Evolutionary conservation across 225 moss, liverwort and hornwort species (phyloP).

Genomic region (Sphagnum tenellum): DNA sequence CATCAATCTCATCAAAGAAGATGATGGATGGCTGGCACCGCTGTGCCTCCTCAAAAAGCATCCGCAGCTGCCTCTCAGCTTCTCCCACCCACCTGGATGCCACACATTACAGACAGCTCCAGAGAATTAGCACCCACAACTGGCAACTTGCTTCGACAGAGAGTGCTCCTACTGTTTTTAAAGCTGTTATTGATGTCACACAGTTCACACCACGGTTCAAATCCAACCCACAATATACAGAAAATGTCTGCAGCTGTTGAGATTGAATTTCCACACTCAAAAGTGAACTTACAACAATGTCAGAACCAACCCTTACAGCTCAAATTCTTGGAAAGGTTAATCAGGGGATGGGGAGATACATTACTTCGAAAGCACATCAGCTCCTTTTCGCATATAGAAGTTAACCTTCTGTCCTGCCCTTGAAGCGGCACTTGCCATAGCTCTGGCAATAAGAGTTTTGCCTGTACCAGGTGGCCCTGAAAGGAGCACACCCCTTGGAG

Average conservation of each 20-base stretch:
- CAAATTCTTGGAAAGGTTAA: no score
- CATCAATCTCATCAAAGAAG: conserved; percentile 81
- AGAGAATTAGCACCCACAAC: no score
- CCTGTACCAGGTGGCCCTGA: conserved; percentile 77
- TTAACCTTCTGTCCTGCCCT: conserved; percentile 75
- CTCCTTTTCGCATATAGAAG: conserved; percentile 85
- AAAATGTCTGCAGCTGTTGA: no score
- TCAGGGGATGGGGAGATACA: neutral
- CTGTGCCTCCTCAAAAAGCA: conserved; percentile 76
- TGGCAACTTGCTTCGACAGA: no score
- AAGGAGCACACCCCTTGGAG: conserved; percentile 69
- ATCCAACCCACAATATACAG: no score
- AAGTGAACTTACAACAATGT: no score
- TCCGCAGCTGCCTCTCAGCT: conserved; percentile 70
- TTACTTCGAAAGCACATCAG: conserved; percentile 70
- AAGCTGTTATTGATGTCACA: no score
- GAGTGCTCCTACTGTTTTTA: no score
- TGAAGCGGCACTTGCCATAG: conserved; percentile 73
- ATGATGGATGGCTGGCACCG: conserved; percentile 83
- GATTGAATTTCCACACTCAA: no score
- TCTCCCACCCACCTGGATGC: conserved; percentile 67
- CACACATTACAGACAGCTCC: no score
- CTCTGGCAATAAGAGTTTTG: conserved; percentile 74
- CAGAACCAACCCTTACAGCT: no score
- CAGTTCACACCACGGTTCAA: no score